Conservation (phyloP, 2,329 filamentous ascomycete species). For the Colletotrichum costaricense region DNA sequence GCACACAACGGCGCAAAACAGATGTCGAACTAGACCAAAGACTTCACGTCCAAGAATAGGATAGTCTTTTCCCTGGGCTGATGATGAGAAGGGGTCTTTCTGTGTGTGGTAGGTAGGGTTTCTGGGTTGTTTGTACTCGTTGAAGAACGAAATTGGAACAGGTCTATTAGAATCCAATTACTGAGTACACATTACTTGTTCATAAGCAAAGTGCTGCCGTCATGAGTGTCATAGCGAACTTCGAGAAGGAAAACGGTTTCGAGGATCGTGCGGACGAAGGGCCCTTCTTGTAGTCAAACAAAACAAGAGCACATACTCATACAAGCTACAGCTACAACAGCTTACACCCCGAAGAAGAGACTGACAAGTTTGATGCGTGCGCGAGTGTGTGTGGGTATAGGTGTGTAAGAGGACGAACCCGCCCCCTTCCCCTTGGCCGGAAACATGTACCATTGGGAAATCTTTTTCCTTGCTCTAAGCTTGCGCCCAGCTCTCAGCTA, state of each 20-base stretch:
- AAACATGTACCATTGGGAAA: background rate
- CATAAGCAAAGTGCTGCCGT: slow-evolving; percentile 22
- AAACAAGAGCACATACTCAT: no score
- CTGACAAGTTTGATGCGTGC: background rate
- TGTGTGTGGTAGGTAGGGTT: background rate
- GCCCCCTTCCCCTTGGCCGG: background rate
- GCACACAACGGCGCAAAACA: background rate
- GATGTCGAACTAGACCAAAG: background rate
- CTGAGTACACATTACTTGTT: slow-evolving; percentile 29
- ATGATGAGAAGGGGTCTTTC: background rate
- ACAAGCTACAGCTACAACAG: background rate
- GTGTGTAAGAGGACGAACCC: background rate
- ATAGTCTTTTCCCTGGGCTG: background rate
- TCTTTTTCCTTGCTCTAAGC: background rate
- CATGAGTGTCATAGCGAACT: slow-evolving; percentile 26
- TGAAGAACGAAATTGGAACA: slow-evolving; percentile 5
- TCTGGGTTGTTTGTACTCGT: slow-evolving; percentile 2
- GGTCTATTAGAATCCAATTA: slow-evolving; percentile 17
- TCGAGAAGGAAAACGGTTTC: slow-evolving; percentile 14
- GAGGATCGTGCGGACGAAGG: slow-evolving; percentile 24
- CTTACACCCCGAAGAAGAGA: background rate
- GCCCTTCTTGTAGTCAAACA: slow-evolving; percentile 24
- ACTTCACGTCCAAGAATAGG: background rate
- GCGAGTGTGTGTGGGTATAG: background rate
- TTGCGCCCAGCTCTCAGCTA: background rate